Conservation (phyloP, 306 rosid species). For the Lathyrus tuberosus region DNA sequence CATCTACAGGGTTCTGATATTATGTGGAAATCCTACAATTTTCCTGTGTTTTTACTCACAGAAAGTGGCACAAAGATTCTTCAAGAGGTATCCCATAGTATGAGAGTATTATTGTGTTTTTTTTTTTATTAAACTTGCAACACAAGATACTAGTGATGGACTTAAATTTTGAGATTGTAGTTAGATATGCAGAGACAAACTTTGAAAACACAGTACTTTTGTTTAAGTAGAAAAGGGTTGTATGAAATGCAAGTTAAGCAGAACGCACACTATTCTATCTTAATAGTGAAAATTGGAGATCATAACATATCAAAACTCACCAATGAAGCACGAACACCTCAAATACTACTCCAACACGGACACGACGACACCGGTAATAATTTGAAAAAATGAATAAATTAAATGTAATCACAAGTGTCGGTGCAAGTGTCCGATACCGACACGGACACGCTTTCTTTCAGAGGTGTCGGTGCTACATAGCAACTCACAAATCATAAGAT, state of each 20-base stretch:
- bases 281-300: slow-evolving; percentile 8
- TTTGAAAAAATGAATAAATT: too few relatives aligned
- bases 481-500: slow-evolving; percentile 2
- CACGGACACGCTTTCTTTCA: too few relatives aligned
- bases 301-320: not conserved
- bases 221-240: not conserved
- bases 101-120: slow-evolving; percentile 28
- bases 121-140: slow-evolving; percentile 11
- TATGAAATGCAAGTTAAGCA: slow-evolving; percentile 23
- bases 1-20: slow-evolving; percentile 83
- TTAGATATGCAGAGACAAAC: slow-evolving; percentile 8
- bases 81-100: slow-evolving; percentile 61
- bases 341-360: too few relatives aligned
- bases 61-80: slow-evolving; percentile 60
- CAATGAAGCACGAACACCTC: too few relatives aligned
- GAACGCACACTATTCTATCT: not conserved
- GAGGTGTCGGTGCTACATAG: too few relatives aligned
- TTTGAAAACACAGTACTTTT: not conserved
- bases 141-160: slow-evolving; percentile 14
- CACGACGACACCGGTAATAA: too few relatives aligned
- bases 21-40: slow-evolving; percentile 70
- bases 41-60: slow-evolving; percentile 80
- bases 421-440: too few relatives aligned
- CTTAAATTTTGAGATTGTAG: slow-evolving; percentile 23
- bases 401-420: too few relatives aligned